phyloP scores from a whole-genome alignment of 169 alveolate genomes.

The Neospora caninum region DNA sequence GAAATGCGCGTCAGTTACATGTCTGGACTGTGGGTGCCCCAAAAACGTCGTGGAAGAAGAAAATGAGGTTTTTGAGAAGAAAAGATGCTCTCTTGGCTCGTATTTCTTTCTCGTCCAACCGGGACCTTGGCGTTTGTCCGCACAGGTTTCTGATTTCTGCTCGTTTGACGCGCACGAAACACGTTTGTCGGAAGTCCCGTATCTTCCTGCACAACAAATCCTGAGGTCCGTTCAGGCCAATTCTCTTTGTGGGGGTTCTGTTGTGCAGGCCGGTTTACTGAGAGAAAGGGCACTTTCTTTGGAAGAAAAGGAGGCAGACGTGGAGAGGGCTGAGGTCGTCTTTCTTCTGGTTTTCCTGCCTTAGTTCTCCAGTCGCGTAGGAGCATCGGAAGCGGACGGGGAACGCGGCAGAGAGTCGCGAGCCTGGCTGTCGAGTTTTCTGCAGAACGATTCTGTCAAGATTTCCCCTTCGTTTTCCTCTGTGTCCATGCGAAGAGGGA shows the following conservation, averaged over 20 bases:
- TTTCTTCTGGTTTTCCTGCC: not conserved
- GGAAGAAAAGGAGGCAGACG: not conserved
- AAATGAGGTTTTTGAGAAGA: not conserved
- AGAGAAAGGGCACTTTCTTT: not conserved
- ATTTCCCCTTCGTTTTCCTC: not conserved
- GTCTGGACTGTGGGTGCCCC: constrained; percentile 13
- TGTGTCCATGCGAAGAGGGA: not conserved
- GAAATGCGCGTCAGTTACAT: not conserved
- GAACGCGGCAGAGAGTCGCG: not conserved
- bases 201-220: too few species aligned
- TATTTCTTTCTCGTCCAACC: not conserved
- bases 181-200: too few species aligned
- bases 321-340: not conserved
- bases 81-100: not conserved
- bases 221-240: too few species aligned
- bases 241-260: not conserved
- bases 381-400: not conserved
- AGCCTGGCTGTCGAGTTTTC: too few species aligned
- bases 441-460: not conserved
- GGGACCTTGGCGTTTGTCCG: not conserved
- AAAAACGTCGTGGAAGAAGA: not conserved
- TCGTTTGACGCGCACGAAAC: too few species aligned
- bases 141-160: too few species aligned
- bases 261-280: not conserved
- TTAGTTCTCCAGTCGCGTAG: not conserved